Percentiles rank a stretch among this genome's conserved stretches.
These are phyloP conservation scores for Sechiopsis laciniata DNA, from an alignment of 306 rosid genomes.

Conservation along the genomic window DNA sequence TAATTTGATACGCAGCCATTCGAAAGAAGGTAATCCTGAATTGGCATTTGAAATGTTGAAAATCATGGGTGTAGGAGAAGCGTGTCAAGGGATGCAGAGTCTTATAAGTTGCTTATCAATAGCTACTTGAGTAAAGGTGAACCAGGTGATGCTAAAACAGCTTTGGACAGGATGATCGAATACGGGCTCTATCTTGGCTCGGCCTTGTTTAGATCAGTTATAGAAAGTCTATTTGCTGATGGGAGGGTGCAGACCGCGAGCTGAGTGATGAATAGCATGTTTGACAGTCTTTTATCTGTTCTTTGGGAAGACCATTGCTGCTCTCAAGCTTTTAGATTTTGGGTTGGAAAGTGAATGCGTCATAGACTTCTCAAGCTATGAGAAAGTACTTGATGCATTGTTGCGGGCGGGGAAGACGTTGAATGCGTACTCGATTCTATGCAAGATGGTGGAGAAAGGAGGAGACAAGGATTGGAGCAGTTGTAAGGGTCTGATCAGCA, in stretches of 20 bases:
- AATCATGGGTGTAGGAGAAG: constrained; percentile 78
- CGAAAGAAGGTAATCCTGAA: constrained; percentile 84
- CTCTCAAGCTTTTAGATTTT: constrained; percentile 77
- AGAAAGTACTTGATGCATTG: constrained; percentile 74
- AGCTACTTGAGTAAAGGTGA: constrained; percentile 81
- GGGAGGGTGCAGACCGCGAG: constrained; percentile 93
- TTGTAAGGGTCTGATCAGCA: constrained; percentile 53
- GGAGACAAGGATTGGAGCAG: constrained; percentile 59
- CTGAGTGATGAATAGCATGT: constrained; percentile 82
- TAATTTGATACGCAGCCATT: constrained; percentile 63
- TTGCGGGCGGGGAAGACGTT: constrained; percentile 72
- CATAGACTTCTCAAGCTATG: constrained; percentile 58
- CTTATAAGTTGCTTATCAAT: constrained; percentile 59
- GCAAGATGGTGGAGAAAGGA: constrained; percentile 80
- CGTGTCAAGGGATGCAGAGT: constrained; percentile 60
- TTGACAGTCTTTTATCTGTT: constrained; percentile 49
- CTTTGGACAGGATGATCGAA: constrained; percentile 83
- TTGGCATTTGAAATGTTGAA: constrained; percentile 72
- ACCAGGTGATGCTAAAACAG: constrained; percentile 80
- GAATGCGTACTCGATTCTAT: constrained; percentile 72
- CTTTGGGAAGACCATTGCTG: constrained; percentile 81
- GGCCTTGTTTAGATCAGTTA: constrained; percentile 54
- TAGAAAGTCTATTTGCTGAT: constrained; percentile 72
- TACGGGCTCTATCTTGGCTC: constrained; percentile 67
- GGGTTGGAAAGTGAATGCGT: constrained; percentile 62